Evolutionary conservation across 1,139 yeast genomes (phyloP), one percentile per base, ranked within the genome.

Genomic region (Wickerhamiella pararugosa): DNA sequence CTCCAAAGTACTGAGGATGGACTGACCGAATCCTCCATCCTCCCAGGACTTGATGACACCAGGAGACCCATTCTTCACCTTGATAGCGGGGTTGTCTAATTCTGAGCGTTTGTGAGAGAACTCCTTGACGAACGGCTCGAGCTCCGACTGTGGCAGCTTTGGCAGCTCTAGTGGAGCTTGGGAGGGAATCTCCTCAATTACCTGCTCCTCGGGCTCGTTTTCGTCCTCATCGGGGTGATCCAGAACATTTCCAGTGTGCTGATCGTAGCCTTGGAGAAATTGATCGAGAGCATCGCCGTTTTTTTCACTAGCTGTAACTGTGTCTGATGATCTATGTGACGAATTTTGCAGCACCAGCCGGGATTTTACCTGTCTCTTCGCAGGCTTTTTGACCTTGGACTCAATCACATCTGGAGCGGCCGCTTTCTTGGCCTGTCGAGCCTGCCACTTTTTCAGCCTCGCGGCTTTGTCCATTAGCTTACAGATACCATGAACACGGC

Each of bases 21-120:
- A 65, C 0, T 73, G 61, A 0, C 94, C 79, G 1, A 90, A 63
- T 0, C 95, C 94, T 45, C 86, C 64, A 48, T 84, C 93, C 1
- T 81, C 66, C 93, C 96, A 90, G 46, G 74, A 71, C 34, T 67
- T 54, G 1, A 86, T 73, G 0, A 97, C 97, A 31, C 68, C 66
- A 0, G 84, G 79, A 37, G 75, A 69, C 1, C 56, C 48, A 0
- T 94, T 93, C 26, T 71, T 63, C 1, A 80, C 74, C 43, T 67
- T 70, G 29, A 82, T 74, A 3, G 65, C 69, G 1, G 77, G 72
- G 39, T 80, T 83, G 0, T 61, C 56, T 1, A 79, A 54, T 37
- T 76, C 78, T n/a, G 66, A 68, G 1, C 82, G 73, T 50, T 79
- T 87, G 1, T 63, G 63, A 52, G 83, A 82, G 51, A 87, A 79